Percentiles rank a stretch among this genome's conserved stretches.
phyloP scores from a whole-genome alignment of 208 protist genomes.

The Wallacemonas collosoma region DNA sequence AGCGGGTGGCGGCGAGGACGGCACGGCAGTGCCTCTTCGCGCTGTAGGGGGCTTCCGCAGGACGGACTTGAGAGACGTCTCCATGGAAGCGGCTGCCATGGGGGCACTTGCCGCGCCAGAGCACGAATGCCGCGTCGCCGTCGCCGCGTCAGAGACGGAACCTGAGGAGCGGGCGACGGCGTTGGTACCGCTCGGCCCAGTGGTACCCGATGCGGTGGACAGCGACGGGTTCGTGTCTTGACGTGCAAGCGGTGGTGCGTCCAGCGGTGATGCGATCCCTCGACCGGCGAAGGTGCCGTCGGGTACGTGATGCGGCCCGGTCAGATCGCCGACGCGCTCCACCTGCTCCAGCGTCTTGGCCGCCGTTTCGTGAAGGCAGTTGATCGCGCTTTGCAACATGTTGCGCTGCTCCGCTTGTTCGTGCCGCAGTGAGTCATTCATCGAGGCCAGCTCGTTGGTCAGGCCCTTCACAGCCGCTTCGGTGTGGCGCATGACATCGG shows the following conservation, averaged over 20 bases:
- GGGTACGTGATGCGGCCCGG: not conserved
- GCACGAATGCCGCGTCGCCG: not conserved
- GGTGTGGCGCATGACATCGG: constrained; percentile 6
- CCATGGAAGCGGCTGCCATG: not conserved
- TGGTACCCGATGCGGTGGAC: too few relatives aligned
- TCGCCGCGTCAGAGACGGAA: not conserved
- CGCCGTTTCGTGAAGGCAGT: not conserved
- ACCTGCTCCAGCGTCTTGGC: not conserved
- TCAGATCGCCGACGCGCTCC: not conserved
- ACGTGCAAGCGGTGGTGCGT: not conserved
- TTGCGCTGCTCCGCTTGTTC: constrained; percentile 15
- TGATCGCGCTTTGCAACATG: not conserved
- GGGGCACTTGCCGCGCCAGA: not conserved
- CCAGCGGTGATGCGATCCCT: not conserved
- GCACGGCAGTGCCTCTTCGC: not conserved
- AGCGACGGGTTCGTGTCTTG: not conserved
- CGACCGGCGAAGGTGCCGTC: not conserved
- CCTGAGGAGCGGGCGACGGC: not conserved
- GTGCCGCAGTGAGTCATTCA: constrained; percentile 10
- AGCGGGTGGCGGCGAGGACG: not conserved
- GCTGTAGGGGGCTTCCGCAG: not conserved
- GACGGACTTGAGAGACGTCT: not conserved
- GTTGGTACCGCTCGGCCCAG: too few relatives aligned
- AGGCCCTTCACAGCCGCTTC: constrained; percentile 5
- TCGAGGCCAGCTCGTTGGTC: not conserved